Percentiles rank a stretch among this genome's conserved stretches.
phyloP scores from a whole-genome alignment of 176 grass and related monocot genomes.

The Leersia perrieri region DNA sequence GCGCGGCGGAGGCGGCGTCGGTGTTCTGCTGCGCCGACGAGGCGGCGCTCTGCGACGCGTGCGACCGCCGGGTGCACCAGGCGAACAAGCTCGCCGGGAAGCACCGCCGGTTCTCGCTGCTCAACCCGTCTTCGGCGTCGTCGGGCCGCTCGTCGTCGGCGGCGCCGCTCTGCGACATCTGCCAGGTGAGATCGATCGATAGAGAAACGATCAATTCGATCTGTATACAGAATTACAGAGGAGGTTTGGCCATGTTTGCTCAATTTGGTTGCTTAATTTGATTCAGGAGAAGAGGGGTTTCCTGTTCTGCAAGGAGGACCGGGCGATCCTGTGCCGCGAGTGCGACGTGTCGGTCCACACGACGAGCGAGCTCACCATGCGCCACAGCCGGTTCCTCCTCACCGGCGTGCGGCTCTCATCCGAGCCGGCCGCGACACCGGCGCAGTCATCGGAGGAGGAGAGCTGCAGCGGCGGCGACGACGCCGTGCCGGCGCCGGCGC shows the following conservation, averaged over 20 bases:
- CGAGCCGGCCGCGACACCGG: slow-evolving; percentile 44
- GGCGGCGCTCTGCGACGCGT: slow-evolving; percentile 74
- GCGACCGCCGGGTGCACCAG: slow-evolving; percentile 66
- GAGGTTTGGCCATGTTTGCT: not conserved
- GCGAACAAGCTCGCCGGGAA: slow-evolving; percentile 80
- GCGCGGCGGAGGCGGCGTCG: slow-evolving; percentile 57
- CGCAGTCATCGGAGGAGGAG: slow-evolving; percentile 23
- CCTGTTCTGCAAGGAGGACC: slow-evolving; percentile 95
- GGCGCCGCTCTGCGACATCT: slow-evolving; percentile 82
- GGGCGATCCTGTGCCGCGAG: slow-evolving; percentile 92
- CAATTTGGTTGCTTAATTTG: not conserved
- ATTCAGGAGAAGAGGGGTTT: slow-evolving; percentile 78
- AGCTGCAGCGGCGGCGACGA: slow-evolving; percentile 33
- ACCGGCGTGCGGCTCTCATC: slow-evolving; percentile 80
- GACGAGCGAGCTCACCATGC: slow-evolving; percentile 63
- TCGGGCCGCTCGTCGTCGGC: slow-evolving; percentile 10
- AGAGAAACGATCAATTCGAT: not conserved
- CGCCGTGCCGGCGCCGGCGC: not conserved
- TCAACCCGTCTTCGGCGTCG: slow-evolving; percentile 36
- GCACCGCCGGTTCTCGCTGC: slow-evolving; percentile 72
- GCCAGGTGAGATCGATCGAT: slow-evolving; percentile 69
- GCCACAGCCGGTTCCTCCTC: slow-evolving; percentile 78
- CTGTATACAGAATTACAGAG: not conserved
- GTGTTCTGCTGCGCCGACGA: slow-evolving; percentile 95
- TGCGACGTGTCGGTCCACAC: slow-evolving; percentile 78